These are phyloP conservation scores for Trifolium repens DNA, from an alignment of 306 rosid species.

Conservation along the genomic window DNA sequence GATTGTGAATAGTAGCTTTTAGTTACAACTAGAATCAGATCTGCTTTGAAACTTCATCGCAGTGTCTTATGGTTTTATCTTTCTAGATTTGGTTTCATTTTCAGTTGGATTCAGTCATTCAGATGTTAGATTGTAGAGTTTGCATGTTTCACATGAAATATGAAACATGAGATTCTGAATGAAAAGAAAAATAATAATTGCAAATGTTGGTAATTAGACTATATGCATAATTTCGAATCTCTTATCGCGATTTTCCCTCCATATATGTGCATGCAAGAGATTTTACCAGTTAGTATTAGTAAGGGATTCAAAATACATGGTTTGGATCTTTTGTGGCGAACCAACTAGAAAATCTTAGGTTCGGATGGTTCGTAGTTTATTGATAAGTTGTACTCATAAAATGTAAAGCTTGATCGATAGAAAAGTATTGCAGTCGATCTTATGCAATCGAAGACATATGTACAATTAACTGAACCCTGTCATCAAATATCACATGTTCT, in stretches of 20 bases:
- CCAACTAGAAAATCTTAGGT: background rate
- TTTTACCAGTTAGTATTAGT: background rate
- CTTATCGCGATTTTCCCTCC: background rate
- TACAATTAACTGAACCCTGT: too few species aligned
- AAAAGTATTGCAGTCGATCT: too few species aligned
- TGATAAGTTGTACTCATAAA: background rate
- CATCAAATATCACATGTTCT: too few species aligned
- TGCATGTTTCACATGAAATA: constrained; percentile 23
- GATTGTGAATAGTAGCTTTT: constrained; percentile 49
- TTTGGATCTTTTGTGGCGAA: background rate
- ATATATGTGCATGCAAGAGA: background rate
- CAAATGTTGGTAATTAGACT: background rate
- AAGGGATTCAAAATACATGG: background rate
- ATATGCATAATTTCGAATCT: too few species aligned
- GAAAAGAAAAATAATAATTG: background rate
- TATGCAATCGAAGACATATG: too few species aligned
- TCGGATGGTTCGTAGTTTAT: background rate
- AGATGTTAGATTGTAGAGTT: constrained; percentile 47
- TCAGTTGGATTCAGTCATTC: constrained; percentile 28
- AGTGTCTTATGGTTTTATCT: constrained; percentile 43
- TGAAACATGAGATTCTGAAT: background rate
- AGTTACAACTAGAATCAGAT: constrained; percentile 39
- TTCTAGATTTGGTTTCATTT: constrained; percentile 41
- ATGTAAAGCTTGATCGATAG: too few species aligned
- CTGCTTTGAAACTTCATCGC: constrained; percentile 39